Base-by-base conservation (phyloP, 2,329 filamentous ascomycete genomes). In the Penicillium thymicola region DNA sequence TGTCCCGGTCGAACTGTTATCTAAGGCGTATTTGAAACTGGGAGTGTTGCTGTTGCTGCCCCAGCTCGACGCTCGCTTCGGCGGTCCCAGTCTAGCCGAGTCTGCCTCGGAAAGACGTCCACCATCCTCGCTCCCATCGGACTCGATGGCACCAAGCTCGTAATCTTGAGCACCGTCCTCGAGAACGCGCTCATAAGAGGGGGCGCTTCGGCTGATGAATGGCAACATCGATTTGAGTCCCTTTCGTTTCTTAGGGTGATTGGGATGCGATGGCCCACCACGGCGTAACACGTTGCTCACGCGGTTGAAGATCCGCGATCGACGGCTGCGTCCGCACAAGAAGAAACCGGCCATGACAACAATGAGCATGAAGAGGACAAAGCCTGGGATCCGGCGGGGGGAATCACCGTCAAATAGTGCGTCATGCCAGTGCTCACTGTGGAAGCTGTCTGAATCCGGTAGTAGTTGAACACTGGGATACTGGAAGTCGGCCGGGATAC, bases 81-180 rank as follows among this genome's bases (percentile, higher is more conserved):
- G 89, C 83, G 32, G 86, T 86, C 14, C 84, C 78, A 54, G 82
- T 75, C 10, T 87, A 82, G 60, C 85, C 1, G 69, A 67, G 47
- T 69, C 68, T 28, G 21, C 60, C 43, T 89, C 89, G 1, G 86
- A 89, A 3, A 85, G 79, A 32, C 83, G 78, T 1, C 87, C 84
- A 55, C 85, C 84, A 47, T 87, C 83, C 51, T 85, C 80, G 49
- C 68, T 70, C 14, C 63, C 65, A 32, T 72, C 68, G 4, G 76
- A 86, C 30, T 86, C 84, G 9, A 85, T 75, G 16, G 85, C 85
- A 28, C 83, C 85, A 2, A 97, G 82, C 70, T 97, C 92, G 68
- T 96, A 93, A 41, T 91, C 88, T 53, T 83, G 75, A 2, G 76
- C 78, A 11, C 89, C 92, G 64, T 92, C 89, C 75, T 97, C 92